Evolutionary conservation across 2,329 filamentous ascomycete species (phyloP), one percentile per base, ranked within the genome.

Genomic region (Colletotrichum sp.): DNA sequence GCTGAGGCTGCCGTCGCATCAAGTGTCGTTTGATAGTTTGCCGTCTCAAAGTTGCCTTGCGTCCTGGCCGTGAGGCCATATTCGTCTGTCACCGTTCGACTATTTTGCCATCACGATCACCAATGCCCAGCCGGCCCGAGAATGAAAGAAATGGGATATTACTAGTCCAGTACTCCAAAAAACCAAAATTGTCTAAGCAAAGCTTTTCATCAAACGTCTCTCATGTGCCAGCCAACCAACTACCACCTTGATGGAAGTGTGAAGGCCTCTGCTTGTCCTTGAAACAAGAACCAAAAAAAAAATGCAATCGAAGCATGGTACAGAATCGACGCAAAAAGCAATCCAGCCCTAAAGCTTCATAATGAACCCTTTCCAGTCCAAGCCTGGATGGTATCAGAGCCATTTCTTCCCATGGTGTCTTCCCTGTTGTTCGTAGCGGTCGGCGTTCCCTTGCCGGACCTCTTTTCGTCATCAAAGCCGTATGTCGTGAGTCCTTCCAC

Each of bases 401-500:
- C 60, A 52, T 52, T 52, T 52, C 59, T 65, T 73, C 64, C 74
- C 71, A 52, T 69, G 21, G 62, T 72, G 52, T 68, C 30, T 30
- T 72, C 71, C 72, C 49, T 69, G 70, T 69, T 62, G 30, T 44
- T 76, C 74, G 26, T 76, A 74, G 68, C 49, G 60, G 74, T 66
- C 64, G 74, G 74, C 74, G 12, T 65, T 73, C 32, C 21, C 59
- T 72, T 67, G 70, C 74, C 70, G 15, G 5, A 34, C 74, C 71
- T 26, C 21, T 74, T 76, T 74, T 76, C 64, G 60, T 76, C 74
- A 64, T 76, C 66, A 76, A 73, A 64, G 49, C 70, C 74, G 24
- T 76, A 68, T 76, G 74, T 74, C 71, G 64, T 76, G 59, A 69
- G 73, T 59, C 28, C 49, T 74, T 69, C 39, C 74, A 74, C 59